phyloP scores from a whole-genome alignment of 83 land plant species.

The Larix sibirica region DNA sequence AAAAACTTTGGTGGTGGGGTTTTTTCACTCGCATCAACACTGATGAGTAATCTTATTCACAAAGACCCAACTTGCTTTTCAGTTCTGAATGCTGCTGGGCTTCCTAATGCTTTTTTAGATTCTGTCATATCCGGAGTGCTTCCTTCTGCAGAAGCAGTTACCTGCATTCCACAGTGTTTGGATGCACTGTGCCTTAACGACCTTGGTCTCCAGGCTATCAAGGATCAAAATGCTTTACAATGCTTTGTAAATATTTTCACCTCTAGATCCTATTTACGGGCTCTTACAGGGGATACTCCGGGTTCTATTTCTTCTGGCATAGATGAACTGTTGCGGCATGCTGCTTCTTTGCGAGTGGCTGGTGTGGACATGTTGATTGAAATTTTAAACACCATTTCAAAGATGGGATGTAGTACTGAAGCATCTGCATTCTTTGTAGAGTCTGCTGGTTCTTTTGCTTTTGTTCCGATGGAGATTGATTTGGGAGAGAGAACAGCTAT shows the following conservation, averaged over 20 bases:
- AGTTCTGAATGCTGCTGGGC: slow-evolving; percentile 73
- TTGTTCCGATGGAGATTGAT: slow-evolving; percentile 85
- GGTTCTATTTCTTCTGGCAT: slow-evolving; percentile 73
- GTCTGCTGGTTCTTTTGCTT: slow-evolving; percentile 20
- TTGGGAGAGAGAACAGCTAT: slow-evolving; percentile 35
- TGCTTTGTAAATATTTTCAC: slow-evolving; percentile 91
- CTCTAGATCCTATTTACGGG: slow-evolving; percentile 62
- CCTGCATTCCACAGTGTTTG: slow-evolving; percentile 82
- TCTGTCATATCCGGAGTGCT: slow-evolving; percentile 77
- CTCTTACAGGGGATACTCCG: slow-evolving; percentile 67
- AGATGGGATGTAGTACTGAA: slow-evolving; percentile 64
- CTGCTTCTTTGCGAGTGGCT: slow-evolving; percentile 65
- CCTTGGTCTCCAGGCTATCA: slow-evolving; percentile 79
- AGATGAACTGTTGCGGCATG: slow-evolving; percentile 95
- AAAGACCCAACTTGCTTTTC: slow-evolving; percentile 92
- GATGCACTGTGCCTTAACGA: slow-evolving; percentile 88
- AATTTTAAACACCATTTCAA: slow-evolving; percentile 59
- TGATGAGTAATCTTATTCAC: slow-evolving; percentile 94
- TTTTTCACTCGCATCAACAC: slow-evolving; percentile 83
- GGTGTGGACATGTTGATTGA: slow-evolving; percentile 91
- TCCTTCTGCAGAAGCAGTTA: slow-evolving; percentile 78
- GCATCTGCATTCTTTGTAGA: slow-evolving; percentile 27
- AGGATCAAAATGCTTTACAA: slow-evolving; percentile 74
- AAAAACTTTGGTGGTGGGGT: slow-evolving; percentile 96
- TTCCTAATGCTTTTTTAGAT: slow-evolving; percentile 85